Conservation (phyloP, 148 eudicot species). For the Silene latifolia region DNA sequence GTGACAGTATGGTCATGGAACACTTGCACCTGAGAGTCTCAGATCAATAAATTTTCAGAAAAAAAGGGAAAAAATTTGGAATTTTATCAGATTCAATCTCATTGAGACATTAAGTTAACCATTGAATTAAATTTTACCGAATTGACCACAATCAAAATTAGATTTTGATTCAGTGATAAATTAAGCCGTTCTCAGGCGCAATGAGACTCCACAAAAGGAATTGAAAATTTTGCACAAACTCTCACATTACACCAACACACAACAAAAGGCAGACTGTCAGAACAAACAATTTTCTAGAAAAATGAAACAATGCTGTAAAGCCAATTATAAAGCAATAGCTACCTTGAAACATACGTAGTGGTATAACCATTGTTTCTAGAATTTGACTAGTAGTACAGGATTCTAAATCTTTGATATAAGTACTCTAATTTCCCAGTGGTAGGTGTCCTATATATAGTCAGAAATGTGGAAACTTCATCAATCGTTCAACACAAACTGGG, state of each 20-base stretch:
- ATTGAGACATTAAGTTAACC: not conserved
- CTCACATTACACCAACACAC: not conserved
- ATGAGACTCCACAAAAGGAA: not conserved
- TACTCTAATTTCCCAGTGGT: not conserved
- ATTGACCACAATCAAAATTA: not conserved
- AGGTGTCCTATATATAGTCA: not conserved
- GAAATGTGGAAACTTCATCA: not conserved
- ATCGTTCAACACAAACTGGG: not conserved
- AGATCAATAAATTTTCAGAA: not conserved
- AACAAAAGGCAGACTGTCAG: not conserved
- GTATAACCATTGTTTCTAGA: not conserved
- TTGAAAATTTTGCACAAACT: not conserved
- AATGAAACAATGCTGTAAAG: not conserved
- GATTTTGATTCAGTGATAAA: not conserved
- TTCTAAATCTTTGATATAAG: not conserved
- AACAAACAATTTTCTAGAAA: not conserved
- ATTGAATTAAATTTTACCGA: not conserved
- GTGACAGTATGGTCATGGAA: not conserved
- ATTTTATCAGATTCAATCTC: slow-evolving; percentile 1
- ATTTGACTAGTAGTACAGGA: slow-evolving; percentile 1
- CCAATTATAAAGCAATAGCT: not conserved
- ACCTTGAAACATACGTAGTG: not conserved
- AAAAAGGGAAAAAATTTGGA: not conserved
- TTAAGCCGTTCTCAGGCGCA: not conserved
- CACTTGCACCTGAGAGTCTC: not conserved